Evolutionary conservation across 1,284 basidiomycete genomes (phyloP).

Genomic region (Ceratobasidium sp.): DNA sequence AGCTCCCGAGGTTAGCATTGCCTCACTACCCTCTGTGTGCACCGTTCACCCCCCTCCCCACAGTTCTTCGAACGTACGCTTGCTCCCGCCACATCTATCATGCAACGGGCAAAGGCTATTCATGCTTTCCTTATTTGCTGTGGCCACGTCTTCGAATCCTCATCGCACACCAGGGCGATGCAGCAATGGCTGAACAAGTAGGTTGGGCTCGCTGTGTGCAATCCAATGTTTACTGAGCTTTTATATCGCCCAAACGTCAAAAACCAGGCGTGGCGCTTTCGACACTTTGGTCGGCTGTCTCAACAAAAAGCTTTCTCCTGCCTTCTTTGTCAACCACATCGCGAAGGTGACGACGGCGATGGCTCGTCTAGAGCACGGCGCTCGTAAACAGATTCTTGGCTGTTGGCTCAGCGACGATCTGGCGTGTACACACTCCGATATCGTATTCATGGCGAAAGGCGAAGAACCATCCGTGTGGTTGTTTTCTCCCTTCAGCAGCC

Average conservation of each 20-base stretch:
- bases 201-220: neutral
- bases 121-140: constrained; percentile 1
- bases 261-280: neutral
- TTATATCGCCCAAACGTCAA: too few species aligned
- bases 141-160: neutral
- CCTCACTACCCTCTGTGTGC: neutral
- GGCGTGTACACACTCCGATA: constrained; percentile 1
- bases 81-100: neutral
- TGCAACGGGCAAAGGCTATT: neutral
- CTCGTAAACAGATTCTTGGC: neutral
- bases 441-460: neutral
- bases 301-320: constrained; percentile 9
- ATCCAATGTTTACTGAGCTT: neutral
- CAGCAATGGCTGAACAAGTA: constrained; percentile 12
- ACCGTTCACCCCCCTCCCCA: too few species aligned
- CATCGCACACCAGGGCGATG: neutral
- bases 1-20: neutral
- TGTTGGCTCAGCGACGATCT: constrained; percentile 4
- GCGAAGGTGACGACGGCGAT: neutral
- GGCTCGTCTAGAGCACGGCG: too few species aligned
- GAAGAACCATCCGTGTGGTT: neutral
- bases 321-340: neutral
- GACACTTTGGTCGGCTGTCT: constrained; percentile 1
- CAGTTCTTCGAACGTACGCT: constrained; percentile 13
- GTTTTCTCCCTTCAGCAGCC: constrained; percentile 17